Conservation (phyloP, 2,329 filamentous ascomycete species). For the Sclerotinia trifoliorum region DNA sequence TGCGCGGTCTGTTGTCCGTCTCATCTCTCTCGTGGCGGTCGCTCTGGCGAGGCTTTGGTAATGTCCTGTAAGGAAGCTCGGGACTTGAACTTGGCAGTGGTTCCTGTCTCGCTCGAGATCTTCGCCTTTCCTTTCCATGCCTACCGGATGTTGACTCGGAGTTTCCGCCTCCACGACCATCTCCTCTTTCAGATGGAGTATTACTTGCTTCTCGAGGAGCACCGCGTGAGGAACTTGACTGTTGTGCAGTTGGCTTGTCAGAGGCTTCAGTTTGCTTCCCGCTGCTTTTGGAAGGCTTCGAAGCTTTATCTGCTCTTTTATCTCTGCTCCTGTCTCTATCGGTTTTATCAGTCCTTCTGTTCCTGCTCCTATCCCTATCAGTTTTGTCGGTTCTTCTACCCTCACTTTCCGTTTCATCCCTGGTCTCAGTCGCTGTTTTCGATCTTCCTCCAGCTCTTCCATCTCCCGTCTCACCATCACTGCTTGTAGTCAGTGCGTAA, state of each 20-base stretch:
- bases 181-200: background rate
- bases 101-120: background rate
- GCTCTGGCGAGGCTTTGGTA: background rate
- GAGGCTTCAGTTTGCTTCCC: background rate
- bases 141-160: no score
- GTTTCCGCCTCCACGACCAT: background rate
- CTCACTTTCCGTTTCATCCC: background rate
- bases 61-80: background rate
- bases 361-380: background rate
- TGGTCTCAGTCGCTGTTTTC: background rate
- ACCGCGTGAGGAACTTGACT: no score
- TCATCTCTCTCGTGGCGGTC: background rate
- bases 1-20: background rate
- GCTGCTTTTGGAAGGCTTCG: background rate
- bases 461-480: background rate
- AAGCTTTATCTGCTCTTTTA: background rate
- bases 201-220: background rate
- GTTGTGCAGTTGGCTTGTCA: background rate
- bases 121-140: background rate
- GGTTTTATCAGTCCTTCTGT: background rate
- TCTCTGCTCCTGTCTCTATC: background rate
- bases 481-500: background rate
- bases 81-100: background rate
- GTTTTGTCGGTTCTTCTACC: background rate
- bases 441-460: no score